phyloP scores from a whole-genome alignment of 768 basidiomycete species.

The Tulasnella sp. region DNA sequence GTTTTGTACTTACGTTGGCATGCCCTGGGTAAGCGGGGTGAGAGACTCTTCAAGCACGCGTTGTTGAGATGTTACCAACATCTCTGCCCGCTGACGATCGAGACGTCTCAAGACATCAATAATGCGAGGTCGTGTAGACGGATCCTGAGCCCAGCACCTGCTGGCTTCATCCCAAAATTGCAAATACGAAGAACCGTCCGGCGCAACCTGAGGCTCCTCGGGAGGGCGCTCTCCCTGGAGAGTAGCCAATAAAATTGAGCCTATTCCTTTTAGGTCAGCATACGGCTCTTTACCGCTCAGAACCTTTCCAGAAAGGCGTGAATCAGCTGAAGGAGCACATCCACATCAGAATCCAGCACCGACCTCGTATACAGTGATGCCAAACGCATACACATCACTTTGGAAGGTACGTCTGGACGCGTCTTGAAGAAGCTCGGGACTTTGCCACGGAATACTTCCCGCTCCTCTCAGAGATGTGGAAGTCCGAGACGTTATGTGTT shows the following conservation, averaged over 20 bases:
- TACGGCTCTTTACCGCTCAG: background rate
- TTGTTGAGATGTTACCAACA: background rate
- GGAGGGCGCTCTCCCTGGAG: background rate
- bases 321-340: background rate
- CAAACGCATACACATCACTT: background rate
- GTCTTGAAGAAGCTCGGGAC: background rate
- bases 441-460: background rate
- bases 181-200: background rate
- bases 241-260: background rate
- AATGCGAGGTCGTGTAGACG: background rate
- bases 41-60: background rate
- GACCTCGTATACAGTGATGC: background rate
- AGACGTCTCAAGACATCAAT: background rate
- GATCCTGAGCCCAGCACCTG: background rate
- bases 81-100: background rate
- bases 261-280: background rate
- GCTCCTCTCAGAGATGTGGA: background rate
- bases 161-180: background rate
- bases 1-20: background rate
- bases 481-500: background rate
- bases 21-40: too few species aligned
- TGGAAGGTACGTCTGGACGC: background rate
- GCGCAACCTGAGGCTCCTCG: background rate
- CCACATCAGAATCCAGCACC: background rate
- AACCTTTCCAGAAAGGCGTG: background rate